A percentile compares a stretch with the other conserved stretches of the same genome.
phyloP scores from a whole-genome alignment of 305 asterid genomes.

The Fraxinus albicans region DNA sequence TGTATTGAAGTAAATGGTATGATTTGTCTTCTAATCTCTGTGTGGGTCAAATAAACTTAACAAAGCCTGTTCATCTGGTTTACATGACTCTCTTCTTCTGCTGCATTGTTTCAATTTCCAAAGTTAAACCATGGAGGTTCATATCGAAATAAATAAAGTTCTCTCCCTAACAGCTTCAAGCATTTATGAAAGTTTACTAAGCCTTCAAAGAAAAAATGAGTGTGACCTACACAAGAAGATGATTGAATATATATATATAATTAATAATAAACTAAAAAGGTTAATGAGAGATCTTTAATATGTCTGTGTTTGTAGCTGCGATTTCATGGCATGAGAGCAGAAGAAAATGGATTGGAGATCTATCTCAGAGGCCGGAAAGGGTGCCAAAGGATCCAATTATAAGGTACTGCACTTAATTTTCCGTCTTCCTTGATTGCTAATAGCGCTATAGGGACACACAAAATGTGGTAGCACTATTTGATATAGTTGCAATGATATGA shows the following conservation, averaged over 20 bases:
- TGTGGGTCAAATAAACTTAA: background rate
- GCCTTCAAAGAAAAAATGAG: background rate
- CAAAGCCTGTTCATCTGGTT: background rate
- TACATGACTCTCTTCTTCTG: background rate
- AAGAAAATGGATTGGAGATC: slow-evolving; percentile 73
- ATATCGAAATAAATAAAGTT: background rate
- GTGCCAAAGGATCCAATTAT: slow-evolving; percentile 66
- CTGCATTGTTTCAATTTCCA: background rate
- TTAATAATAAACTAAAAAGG: background rate
- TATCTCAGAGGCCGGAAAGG: slow-evolving; percentile 45
- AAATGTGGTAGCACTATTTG: background rate
- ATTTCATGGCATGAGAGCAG: slow-evolving; percentile 81
- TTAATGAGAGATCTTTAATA: background rate
- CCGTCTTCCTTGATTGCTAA: background rate
- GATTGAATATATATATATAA: background rate
- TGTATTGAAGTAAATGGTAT: background rate
- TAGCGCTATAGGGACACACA: background rate
- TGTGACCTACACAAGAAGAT: background rate
- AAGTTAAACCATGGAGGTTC: background rate
- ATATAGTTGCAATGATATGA: background rate
- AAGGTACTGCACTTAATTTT: slow-evolving; percentile 48
- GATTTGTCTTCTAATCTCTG: background rate
- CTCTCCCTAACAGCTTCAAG: background rate
- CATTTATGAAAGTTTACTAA: background rate
- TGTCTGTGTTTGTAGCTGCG: slow-evolving; percentile 48